Conservation (phyloP, 192 early-diverging fungal species). For the Coemansia sp. region DNA sequence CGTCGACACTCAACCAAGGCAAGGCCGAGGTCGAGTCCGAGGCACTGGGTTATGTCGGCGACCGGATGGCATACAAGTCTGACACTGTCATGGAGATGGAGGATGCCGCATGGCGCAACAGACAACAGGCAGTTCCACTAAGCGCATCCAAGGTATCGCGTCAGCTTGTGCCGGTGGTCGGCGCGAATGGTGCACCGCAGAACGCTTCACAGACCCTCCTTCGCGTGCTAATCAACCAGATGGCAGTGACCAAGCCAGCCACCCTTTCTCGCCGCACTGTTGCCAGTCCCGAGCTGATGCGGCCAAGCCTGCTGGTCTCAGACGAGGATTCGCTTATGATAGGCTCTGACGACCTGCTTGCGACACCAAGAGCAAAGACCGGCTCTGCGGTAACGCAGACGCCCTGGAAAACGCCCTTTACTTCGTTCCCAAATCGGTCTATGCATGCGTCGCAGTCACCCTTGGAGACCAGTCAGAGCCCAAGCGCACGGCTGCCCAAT, state of each 20-base stretch:
- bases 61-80: background rate
- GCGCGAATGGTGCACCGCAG: conserved; percentile 20
- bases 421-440: conserved; percentile 8
- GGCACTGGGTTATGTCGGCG: background rate
- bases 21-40: background rate
- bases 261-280: background rate
- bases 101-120: too few species aligned
- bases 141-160: conserved; percentile 39
- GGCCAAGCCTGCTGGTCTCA: background rate
- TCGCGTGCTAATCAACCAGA: conserved; percentile 40
- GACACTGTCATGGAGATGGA: background rate
- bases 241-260: conserved; percentile 19
- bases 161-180: conserved; percentile 18
- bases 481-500: background rate
- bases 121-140: conserved; percentile 13
- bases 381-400: background rate
- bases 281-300: background rate
- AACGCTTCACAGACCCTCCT: conserved; percentile 26
- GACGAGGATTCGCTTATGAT: background rate
- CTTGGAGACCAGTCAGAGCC: background rate
- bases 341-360: background rate
- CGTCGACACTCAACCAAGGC: background rate
- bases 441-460: background rate
- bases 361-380: conserved; percentile 3
- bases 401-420: conserved; percentile 24